Conservation (phyloP, 2,329 filamentous ascomycete genomes). For the Rhinocladiella mackenziei region DNA sequence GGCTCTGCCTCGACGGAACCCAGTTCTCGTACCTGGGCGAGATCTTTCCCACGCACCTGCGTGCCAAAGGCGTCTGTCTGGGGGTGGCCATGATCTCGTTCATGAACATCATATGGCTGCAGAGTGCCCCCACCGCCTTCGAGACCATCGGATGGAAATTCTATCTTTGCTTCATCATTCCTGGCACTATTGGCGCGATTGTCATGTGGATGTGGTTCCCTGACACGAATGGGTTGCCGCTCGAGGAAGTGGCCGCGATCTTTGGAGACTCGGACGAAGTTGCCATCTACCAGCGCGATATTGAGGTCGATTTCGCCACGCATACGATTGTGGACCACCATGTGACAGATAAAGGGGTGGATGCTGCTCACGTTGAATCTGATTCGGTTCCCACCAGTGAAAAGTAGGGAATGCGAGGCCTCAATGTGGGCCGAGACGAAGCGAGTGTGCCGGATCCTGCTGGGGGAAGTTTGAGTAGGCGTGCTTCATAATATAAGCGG, state of each 20-base stretch:
- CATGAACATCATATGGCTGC: constrained; percentile 38
- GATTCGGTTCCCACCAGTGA: not conserved
- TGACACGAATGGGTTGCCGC: constrained; percentile 32
- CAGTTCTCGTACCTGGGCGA: constrained; percentile 48
- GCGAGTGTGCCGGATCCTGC: too few relatives aligned
- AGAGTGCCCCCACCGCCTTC: constrained; percentile 33
- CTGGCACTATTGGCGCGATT: constrained; percentile 22
- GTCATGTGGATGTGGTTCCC: constrained; percentile 32
- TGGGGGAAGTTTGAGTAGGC: too few relatives aligned
- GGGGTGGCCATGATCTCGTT: constrained; percentile 37
- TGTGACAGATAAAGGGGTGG: not conserved
- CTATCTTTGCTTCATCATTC: constrained; percentile 39
- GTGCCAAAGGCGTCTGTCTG: constrained; percentile 31
- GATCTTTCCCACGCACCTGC: constrained; percentile 44
- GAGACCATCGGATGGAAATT: constrained; percentile 36
- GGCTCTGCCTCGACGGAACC: constrained; percentile 44
- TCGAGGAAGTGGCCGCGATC: constrained; percentile 34
- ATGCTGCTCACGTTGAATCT: constrained; percentile 4
- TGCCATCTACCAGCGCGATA: constrained; percentile 22
- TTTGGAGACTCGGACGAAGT: constrained; percentile 29
- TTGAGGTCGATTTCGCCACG: constrained; percentile 19
- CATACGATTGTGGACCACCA: constrained; percentile 18
- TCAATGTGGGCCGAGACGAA: too few relatives aligned
- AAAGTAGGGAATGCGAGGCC: not conserved
- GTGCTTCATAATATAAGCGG: too few relatives aligned